A percentile compares a stretch with the other conserved stretches of the same genome.
These are phyloP conservation scores for Gossypium bickii DNA, from an alignment of 345 rosid genomes.

Conservation along the genomic window DNA sequence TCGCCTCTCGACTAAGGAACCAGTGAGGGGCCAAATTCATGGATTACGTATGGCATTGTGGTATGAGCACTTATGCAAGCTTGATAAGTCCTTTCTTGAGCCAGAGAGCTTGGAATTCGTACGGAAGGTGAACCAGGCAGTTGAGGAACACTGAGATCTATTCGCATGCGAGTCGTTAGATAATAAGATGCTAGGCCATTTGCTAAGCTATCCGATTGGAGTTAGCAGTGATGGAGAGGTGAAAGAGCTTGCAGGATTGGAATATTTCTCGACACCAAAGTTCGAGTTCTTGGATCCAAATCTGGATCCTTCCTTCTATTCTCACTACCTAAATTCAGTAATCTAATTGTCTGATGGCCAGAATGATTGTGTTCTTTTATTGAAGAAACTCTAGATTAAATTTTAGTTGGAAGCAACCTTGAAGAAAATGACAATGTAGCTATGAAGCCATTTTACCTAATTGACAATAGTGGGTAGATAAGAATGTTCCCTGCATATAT, in stretches of 20 bases:
- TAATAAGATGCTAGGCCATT: neutral
- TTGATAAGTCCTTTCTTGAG: conserved; percentile 5
- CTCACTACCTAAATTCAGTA: neutral
- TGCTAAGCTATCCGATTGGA: neutral
- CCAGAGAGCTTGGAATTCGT: conserved; percentile 10
- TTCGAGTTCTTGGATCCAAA: conserved; percentile 11
- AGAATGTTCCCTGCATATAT: no score
- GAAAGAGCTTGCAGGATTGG: neutral
- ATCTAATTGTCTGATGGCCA: no score
- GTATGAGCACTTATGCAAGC: conserved; percentile 9
- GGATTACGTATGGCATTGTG: conserved; percentile 3
- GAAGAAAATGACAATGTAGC: no score
- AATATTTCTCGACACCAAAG: neutral
- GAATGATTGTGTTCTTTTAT: no score
- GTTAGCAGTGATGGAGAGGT: neutral
- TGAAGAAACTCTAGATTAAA: no score
- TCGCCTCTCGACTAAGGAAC: neutral
- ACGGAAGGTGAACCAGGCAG: neutral
- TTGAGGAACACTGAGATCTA: conserved; percentile 4
- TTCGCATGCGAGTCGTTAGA: neutral
- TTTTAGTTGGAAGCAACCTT: no score
- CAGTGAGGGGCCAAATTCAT: conserved; percentile 4
- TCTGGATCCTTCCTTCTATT: neutral
- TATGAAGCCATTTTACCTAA: no score
- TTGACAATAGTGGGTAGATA: no score